Base-by-base conservation (phyloP, 805 yeast species). In the Citeromyces matritensis region DNA sequence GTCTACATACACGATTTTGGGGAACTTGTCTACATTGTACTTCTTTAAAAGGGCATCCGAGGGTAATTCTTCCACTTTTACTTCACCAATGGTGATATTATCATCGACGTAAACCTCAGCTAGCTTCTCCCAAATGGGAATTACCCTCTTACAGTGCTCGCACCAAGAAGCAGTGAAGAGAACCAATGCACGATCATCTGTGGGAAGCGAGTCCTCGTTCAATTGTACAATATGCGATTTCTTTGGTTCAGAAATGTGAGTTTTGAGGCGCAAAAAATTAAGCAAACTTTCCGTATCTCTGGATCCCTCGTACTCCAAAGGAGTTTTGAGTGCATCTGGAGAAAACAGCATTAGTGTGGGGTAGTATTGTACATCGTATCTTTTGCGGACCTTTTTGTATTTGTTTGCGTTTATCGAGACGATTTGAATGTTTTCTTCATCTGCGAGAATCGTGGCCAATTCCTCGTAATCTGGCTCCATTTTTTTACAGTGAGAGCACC, bases 401-500 rank as follows among this genome's bases (percentile, higher is more conserved):
- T 58, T 42, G 36, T 76, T 83, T 2, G 76, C 83, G 46, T 76
- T 72, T 30, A 74, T 61, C 41, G 70, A 68, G 10, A 65, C 60
- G 28, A 72, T 54, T 39, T 65, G 68, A 15, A 72, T 49, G 11
- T 60, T 61, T 4, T 37, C 32, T 23, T 44, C 40, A 27, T 41
- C 40, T 15, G 35, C 53, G 43, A 44, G 65, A 12, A 52, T 35
- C 3, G 42, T 58, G 33, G 64, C 65, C 45, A 71, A 52, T 37
- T 65, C 64, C 35, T 64, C 66, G 65, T 60, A 61, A 3, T 59
- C 55, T 5, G 83, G 83, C 47, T 57, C 60, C 43, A 76, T 45
- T 24, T 55, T 58, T 45, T 67, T 68, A 46, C 85, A 76, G 47
- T 76, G 83, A 24, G 72, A 55, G 49, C 85, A 76, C 85, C 85